Evolutionary conservation across 768 basidiomycete genomes (phyloP).

Genomic region (Floccularia luteovirens): DNA sequence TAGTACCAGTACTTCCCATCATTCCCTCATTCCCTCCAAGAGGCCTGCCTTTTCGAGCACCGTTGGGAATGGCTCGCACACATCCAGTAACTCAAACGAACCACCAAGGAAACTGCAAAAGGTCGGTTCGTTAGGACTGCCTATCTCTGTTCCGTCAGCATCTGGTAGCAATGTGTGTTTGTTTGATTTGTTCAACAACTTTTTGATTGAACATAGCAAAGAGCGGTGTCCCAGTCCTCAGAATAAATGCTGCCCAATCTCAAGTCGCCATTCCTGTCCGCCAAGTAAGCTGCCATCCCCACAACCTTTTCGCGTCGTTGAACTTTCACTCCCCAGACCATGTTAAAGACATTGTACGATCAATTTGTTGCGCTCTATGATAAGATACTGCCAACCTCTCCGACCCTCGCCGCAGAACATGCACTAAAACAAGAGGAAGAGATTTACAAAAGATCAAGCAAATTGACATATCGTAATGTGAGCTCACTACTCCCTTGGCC

Average conservation of each 20-base stretch:
- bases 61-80: constrained; percentile 18
- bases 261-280: constrained; percentile 65
- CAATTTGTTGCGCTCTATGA: constrained; percentile 69
- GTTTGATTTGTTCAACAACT: constrained; percentile 3
- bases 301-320: not conserved
- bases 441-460: constrained; percentile 66
- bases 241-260: constrained; percentile 62
- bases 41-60: constrained; percentile 31
- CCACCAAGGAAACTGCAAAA: constrained; percentile 64
- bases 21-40: constrained; percentile 40
- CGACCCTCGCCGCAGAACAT: constrained; percentile 66
- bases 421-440: constrained; percentile 78
- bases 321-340: constrained; percentile 31
- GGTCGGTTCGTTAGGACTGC: constrained; percentile 32
- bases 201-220: constrained; percentile 13
- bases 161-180: constrained; percentile 23
- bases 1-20: constrained; percentile 5
- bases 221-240: constrained; percentile 59
- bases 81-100: constrained; percentile 22
- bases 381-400: constrained; percentile 40
- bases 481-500: constrained; percentile 11
- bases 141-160: constrained; percentile 33
- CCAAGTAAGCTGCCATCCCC: constrained; percentile 36
- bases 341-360: constrained; percentile 70
- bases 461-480: constrained; percentile 80